Evolutionary conservation across 2,329 filamentous ascomycete genomes (phyloP).

Genomic region (Hymenoscyphus fructigenus): DNA sequence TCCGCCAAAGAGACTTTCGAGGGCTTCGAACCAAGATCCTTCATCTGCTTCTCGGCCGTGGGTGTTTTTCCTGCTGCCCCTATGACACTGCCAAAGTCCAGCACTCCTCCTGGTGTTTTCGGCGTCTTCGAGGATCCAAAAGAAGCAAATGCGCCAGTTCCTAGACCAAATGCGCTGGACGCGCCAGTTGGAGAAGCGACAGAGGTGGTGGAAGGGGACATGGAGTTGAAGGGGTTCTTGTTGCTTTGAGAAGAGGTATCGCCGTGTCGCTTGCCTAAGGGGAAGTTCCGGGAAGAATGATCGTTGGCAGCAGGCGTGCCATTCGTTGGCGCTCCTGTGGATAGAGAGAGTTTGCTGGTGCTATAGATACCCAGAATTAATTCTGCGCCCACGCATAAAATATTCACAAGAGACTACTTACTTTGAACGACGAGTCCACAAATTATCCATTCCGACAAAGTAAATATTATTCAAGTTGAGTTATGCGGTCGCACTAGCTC

Average conservation of each 20-base stretch:
- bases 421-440: conserved; percentile 84
- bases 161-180: conserved; percentile 88
- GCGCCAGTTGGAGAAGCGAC: conserved; percentile 76
- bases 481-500: conserved; percentile 18
- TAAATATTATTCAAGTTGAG: conserved; percentile 9
- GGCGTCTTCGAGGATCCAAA: conserved; percentile 83
- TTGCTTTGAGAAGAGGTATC: conserved; percentile 70
- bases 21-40: conserved; percentile 42
- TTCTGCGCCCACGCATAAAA: conserved; percentile 18
- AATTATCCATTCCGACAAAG: conserved; percentile 36
- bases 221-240: conserved; percentile 75
- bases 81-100: conserved; percentile 68
- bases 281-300: conserved; percentile 59
- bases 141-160: conserved; percentile 94
- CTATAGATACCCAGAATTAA: conserved; percentile 27
- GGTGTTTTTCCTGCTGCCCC: conserved; percentile 50
- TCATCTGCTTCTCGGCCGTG: conserved; percentile 63
- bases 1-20: conserved; percentile 44
- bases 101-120: conserved; percentile 77
- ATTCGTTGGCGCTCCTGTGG: conserved; percentile 59
- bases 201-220: conserved; percentile 67
- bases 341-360: conserved; percentile 81
- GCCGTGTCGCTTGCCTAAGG: conserved; percentile 72
- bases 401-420: conserved; percentile 41
- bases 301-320: conserved; percentile 40